These are phyloP conservation scores for Wolfiporia cocos DNA, from an alignment of 1,284 basidiomycete species.

Conservation along the genomic window DNA sequence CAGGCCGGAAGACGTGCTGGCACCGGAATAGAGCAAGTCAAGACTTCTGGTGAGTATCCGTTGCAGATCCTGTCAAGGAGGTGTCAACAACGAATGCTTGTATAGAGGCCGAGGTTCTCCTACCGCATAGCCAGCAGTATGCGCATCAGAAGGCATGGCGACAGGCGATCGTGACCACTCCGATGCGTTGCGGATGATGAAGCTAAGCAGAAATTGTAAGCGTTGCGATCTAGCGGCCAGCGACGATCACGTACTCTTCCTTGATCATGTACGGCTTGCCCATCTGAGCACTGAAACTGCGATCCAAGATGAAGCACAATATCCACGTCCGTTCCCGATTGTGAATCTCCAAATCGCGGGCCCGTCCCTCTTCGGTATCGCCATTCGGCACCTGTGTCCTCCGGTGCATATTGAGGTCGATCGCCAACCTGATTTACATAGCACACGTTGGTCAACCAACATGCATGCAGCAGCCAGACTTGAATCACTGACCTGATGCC, in stretches of 20 bases:
- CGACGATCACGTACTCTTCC: slow-evolving; percentile 62
- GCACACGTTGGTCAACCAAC: too few relatives aligned
- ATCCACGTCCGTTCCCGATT: slow-evolving; percentile 96
- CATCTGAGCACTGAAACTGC: slow-evolving; percentile 90
- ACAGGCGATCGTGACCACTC: slow-evolving; percentile 65
- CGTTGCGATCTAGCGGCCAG: slow-evolving; percentile 13
- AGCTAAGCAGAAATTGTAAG: slow-evolving; percentile 38
- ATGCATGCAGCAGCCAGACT: too few relatives aligned
- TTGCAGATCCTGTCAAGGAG: slow-evolving; percentile 63
- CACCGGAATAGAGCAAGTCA: slow-evolving; percentile 87
- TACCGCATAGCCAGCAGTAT: slow-evolving; percentile 67
- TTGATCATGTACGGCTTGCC: slow-evolving; percentile 84
- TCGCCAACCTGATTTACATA: slow-evolving; percentile 95
- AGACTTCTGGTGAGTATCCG: slow-evolving; percentile 84
- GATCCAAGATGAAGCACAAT: slow-evolving; percentile 85
- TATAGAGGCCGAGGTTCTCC: slow-evolving; percentile 21
- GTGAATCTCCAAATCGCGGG: slow-evolving; percentile 78
- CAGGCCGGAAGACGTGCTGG: slow-evolving; percentile 76
- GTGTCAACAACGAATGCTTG: slow-evolving; percentile 3
- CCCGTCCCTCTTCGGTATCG: slow-evolving; percentile 70
- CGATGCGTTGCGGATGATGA: slow-evolving; percentile 80
- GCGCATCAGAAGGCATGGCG: slow-evolving; percentile 57
- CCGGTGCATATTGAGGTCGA: slow-evolving; percentile 92
- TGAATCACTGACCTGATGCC: slow-evolving; percentile 79
- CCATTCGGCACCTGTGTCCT: slow-evolving; percentile 68